Conservation (phyloP, 768 basidiomycete genomes). For the Boletus rubescentipes region DNA sequence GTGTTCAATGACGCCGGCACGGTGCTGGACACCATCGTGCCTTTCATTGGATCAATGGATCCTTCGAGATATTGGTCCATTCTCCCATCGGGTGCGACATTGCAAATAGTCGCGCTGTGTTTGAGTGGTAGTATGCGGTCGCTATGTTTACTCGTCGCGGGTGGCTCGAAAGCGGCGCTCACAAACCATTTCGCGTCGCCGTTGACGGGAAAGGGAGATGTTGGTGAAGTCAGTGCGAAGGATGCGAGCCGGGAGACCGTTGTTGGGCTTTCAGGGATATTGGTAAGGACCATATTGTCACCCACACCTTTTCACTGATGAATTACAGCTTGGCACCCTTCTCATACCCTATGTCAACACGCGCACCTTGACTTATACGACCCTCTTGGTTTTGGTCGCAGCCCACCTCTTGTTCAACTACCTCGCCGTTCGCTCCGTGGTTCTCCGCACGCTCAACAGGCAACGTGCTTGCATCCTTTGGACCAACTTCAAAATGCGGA, state of each 20-base stretch:
- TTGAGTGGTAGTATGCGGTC: slow-evolving; percentile 57
- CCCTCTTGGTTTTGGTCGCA: slow-evolving; percentile 49
- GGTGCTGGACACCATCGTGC: slow-evolving; percentile 60
- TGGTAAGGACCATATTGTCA: slow-evolving; percentile 42
- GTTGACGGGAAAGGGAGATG: slow-evolving; percentile 50
- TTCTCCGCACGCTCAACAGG: slow-evolving; percentile 56
- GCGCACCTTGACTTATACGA: slow-evolving; percentile 46
- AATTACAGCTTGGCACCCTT: slow-evolving; percentile 53
- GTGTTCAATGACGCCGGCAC: slow-evolving; percentile 62
- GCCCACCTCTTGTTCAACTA: slow-evolving; percentile 61
- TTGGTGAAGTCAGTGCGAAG: slow-evolving; percentile 72
- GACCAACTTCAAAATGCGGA: slow-evolving; percentile 26
- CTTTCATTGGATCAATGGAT: slow-evolving; percentile 41
- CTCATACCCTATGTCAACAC: slow-evolving; percentile 56
- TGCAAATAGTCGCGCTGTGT: slow-evolving; percentile 53
- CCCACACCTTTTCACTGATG: background rate
- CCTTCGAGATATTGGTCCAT: slow-evolving; percentile 35
- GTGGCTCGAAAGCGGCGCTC: slow-evolving; percentile 69
- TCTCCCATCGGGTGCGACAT: slow-evolving; percentile 26
- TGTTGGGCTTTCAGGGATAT: slow-evolving; percentile 62
- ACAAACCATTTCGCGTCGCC: slow-evolving; percentile 65
- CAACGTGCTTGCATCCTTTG: slow-evolving; percentile 58
- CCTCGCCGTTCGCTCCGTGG: slow-evolving; percentile 55
- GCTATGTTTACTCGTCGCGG: slow-evolving; percentile 62
- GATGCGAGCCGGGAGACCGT: slow-evolving; percentile 73